Base-by-base conservation (phyloP, 257 asterid species). In the Striga asiatica region DNA sequence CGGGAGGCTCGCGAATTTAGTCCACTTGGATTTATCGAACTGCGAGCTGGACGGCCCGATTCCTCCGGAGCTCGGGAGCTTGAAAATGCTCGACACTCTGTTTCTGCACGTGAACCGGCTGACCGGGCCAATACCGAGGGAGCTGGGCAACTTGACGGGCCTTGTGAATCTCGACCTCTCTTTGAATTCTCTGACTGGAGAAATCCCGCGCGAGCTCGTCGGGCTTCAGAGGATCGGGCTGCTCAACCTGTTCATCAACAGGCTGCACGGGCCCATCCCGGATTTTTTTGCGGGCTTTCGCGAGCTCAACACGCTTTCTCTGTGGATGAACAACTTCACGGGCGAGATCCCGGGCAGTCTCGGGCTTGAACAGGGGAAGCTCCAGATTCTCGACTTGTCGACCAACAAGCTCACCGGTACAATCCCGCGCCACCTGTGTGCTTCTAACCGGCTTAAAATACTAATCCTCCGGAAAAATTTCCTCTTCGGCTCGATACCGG, bases 321-420 rank as follows among this genome's bases (percentile, higher is more conserved):
- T 91, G 10, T 91, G 98, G 98, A 81, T 54, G 85, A 91, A 91
- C 92, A 91, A 84, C 65, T 86, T 91, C 85, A 91, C 98, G 0
- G 96, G 98, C 34, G 67, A 31, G 8, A 75, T 91, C 54, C 98
- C 98, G 0, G 50, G 59, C 58, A 75, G 66, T 62, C 84, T 91
- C 6, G 98, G 98, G 50, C 63, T 12, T 50, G 82, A 78, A 54
- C 83, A 66, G 75, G 66, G 29, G 74, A 81, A 83, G 69, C 82
- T 91, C 43, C 88, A 70, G 62, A 49, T 60, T 38, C 73, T 91
- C 0, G 98, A 91, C 61, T 75, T 91, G 76, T 91, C 98, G 1
- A 74, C 98, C 6, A 91, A 91, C 70, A 91, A 86, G 73, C 94
- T 91, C 54, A 91, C 96, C 11, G 96, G 98, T 72, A 81, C 81